phyloP scores from a whole-genome alignment of 1,284 basidiomycete species.

The Cryptococcus sp. region DNA sequence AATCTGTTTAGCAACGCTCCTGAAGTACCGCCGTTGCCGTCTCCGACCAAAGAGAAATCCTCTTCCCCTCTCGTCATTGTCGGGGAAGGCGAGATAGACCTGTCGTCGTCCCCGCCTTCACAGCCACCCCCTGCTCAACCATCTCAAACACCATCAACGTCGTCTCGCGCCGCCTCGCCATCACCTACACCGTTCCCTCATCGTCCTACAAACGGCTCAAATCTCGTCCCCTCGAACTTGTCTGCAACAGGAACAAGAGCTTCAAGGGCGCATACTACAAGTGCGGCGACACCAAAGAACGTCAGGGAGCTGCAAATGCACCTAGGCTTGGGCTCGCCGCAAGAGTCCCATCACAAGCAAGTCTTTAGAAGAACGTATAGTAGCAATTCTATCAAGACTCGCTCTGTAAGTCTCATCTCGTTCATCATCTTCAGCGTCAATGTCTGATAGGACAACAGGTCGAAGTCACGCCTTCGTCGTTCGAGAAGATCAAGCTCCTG shows the following conservation, averaged over 20 bases:
- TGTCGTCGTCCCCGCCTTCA: constrained; percentile 19
- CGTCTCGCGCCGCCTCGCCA: constrained; percentile 11
- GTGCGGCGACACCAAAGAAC: constrained; percentile 22
- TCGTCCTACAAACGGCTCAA: constrained; percentile 5
- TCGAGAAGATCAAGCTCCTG: constrained; percentile 91
- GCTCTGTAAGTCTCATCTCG: constrained; percentile 63
- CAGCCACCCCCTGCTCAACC: constrained; percentile 13
- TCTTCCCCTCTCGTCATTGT: constrained; percentile 23
- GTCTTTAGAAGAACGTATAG: constrained; percentile 93
- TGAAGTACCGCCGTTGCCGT: constrained; percentile 41
- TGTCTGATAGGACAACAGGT: constrained; percentile 59
- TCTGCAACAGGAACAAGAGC: constrained; percentile 36
- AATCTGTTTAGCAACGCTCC: constrained; percentile 28
- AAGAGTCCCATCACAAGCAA: constrained; percentile 56
- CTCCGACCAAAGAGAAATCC: constrained; percentile 26
- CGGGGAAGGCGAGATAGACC: constrained; percentile 21
- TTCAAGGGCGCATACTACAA: constrained; percentile 24
- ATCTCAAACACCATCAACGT: constrained; percentile 10
- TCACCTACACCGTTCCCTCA: constrained; percentile 8
- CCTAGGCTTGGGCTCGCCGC: constrained; percentile 19
- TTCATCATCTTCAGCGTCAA: not conserved
- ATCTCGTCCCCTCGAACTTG: constrained; percentile 8
- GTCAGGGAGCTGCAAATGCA: constrained; percentile 28
- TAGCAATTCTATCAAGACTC: constrained; percentile 95
- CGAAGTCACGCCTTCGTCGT: constrained; percentile 86